phyloP scores from a whole-genome alignment of 1,284 basidiomycete genomes.

The Cystobasidiaceae sp. region DNA sequence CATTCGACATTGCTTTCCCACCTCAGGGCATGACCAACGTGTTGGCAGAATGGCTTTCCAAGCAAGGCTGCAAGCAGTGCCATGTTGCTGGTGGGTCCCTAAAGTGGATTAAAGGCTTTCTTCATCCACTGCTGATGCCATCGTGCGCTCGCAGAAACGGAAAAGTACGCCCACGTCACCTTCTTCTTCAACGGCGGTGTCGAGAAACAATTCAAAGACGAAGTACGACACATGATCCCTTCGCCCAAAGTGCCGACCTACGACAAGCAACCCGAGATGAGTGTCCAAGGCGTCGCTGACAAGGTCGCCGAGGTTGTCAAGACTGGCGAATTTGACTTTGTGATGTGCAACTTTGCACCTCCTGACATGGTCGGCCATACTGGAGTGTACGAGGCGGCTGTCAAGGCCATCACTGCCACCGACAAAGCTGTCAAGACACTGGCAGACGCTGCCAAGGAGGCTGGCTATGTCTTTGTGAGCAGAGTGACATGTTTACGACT shows the following conservation, averaged over 20 bases:
- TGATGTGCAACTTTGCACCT: conserved; percentile 94
- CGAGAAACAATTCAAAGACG: conserved; percentile 78
- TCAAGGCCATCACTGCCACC: conserved; percentile 72
- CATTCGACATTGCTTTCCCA: conserved; percentile 79
- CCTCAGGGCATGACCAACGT: conserved; percentile 86
- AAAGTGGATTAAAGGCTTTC: too few relatives aligned
- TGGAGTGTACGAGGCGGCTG: conserved; percentile 78
- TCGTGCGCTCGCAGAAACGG: conserved; percentile 61
- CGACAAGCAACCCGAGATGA: conserved; percentile 81
- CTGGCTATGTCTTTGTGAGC: conserved; percentile 66
- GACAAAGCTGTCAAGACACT: conserved; percentile 79
- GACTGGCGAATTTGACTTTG: conserved; percentile 65
- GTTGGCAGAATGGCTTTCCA: conserved; percentile 78
- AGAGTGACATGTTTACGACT: neutral
- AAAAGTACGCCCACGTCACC: conserved; percentile 91
- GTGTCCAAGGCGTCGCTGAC: conserved; percentile 74
- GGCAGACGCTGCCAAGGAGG: conserved; percentile 73
- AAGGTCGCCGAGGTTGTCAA: conserved; percentile 80
- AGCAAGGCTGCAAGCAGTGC: conserved; percentile 70
- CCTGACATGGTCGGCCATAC: conserved; percentile 95
- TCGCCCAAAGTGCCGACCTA: conserved; percentile 87
- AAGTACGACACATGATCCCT: conserved; percentile 78
- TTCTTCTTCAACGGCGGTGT: conserved; percentile 96
- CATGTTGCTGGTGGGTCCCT: conserved; percentile 61
- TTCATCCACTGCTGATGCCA: too few relatives aligned